Base-by-base conservation (phyloP, 352 stramenopile genomes). In the Pythium oligandrum region DNA sequence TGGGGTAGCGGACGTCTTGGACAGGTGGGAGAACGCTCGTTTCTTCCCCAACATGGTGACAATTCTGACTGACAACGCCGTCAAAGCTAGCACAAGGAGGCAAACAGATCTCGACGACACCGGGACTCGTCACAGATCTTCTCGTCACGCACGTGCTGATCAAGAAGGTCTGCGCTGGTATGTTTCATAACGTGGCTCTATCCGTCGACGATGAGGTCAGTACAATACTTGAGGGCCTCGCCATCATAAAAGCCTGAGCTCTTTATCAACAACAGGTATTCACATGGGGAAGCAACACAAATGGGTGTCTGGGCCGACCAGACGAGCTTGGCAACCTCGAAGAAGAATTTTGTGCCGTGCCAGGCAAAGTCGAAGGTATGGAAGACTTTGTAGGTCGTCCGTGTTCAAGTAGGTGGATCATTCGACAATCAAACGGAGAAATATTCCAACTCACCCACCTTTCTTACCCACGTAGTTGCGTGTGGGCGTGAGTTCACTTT, bases 1-100 rank as follows among this genome's bases (percentile, higher is more conserved):
- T 98, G 88, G 88, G 90, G 90, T n/a, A 96, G 73, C 43, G 92
- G 93, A 0, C 95, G 88, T n/a, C 68, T 97, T 50, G 92, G 93
- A 4, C 90, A 97, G 69, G 73, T 97, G 57, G 57, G 51, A 17
- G 45, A 26, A 0, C 17, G 17, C 3, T 45, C 2, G 40, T 30
- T 2, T 44, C 9, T 43, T 43, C 12, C 39, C 39, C 1, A 43
- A 43, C 38, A 42, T 42, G 12, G 38, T 42, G 38, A 12, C 38
- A 42, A 26, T 26, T 26, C 17, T 26, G 9, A 38, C 7, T 42
- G 7, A 42, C 38, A 8, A 42, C 38, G 38, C 12, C 38, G 38
- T 12, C 38, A 42, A 26, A 89, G 72, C 62, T 92, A 31, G 83
- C 79, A 32, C 81, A 90, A 67, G 68, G 88, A 55, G 70, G 75